Evolutionary conservation across 345 rosid species (phyloP), one percentile per base, ranked within the genome.

Genomic region (Camelina laxa): DNA sequence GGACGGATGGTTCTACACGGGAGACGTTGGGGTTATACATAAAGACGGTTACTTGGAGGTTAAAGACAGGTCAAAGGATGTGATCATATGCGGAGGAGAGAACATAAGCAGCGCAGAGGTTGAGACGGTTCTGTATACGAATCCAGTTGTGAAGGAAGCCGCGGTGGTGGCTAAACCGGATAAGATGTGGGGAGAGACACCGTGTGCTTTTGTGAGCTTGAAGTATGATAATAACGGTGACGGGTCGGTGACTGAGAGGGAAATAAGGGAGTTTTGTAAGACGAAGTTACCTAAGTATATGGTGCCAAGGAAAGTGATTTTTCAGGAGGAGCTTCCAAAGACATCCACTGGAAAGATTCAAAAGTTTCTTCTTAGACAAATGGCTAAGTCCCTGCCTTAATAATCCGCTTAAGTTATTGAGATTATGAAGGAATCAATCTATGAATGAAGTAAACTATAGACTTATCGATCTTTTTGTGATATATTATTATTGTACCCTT

Each of bases 111-210:
- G 82, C 0, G 77, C 82, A 0, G 87, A 89, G 75, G 85, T 87
- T 22, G 89, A 89, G 67, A 74, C 86, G 3, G 86, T 89, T 68
- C 51, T 89, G 79, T 89, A 89, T 17, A 65, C 75, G 3, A 82
- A 89, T 24, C 89, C 94, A 1, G 84, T 80, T 58, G 78, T 89
- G 57, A 69, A 84, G 10, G 94, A 87, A 70, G 94, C 80, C 1
- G 91, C 94, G 13, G 91, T 87, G 72, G 94, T 87, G 59, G 91
- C 86, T 2, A 65, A 70, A 60, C 91, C 86, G 6, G 86, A 89
- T 51, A 65, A 83, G 59, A 80, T 83, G 41, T 89, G 95, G 91
- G 91, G 90, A 16, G 89, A 89, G 73, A 84, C 87, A 1, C 90
- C 90, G 4, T 87, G 91, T 63, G 95, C 91, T 17, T 87, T 89